Evolutionary conservation across 495 filamentous ascomycete species (phyloP).

Genomic region (Astrothelium subdiscretum): DNA sequence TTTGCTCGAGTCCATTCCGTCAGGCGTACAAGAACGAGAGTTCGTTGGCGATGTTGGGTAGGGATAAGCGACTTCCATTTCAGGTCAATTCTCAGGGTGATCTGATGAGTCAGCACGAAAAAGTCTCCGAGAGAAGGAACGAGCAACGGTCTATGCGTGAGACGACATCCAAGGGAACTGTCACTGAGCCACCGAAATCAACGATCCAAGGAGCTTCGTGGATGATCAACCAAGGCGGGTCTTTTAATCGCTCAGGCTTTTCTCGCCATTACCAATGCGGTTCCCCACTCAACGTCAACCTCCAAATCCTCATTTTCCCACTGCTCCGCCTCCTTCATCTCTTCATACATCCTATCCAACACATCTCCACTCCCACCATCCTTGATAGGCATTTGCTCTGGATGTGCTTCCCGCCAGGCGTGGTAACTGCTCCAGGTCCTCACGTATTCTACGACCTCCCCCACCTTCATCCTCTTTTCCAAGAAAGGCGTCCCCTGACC

Average conservation of each 20-base stretch:
- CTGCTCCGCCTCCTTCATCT: constrained; percentile 35
- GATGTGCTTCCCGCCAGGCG: constrained; percentile 41
- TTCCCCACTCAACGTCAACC: constrained; percentile 44
- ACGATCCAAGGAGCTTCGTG: too few relatives aligned
- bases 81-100: too few relatives aligned
- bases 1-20: too few relatives aligned
- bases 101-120: too few relatives aligned
- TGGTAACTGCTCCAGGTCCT: constrained; percentile 46
- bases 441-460: constrained; percentile 42
- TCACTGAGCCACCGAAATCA: too few relatives aligned
- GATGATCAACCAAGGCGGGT: too few relatives aligned
- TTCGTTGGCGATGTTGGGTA: too few relatives aligned
- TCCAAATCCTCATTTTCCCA: constrained; percentile 39
- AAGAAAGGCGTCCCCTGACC: constrained; percentile 40
- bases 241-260: constrained; percentile 24
- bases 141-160: too few relatives aligned
- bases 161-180: too few relatives aligned
- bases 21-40: too few relatives aligned
- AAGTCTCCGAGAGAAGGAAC: too few relatives aligned
- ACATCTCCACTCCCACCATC: constrained; percentile 40
- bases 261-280: constrained; percentile 41
- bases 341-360: constrained; percentile 45
- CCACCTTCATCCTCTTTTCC: constrained; percentile 39
- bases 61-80: too few relatives aligned
- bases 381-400: constrained; percentile 31